Evolutionary conservation across 2,329 filamentous ascomycete genomes (phyloP).

Genomic region (Pseudogymnoascus pannorum): DNA sequence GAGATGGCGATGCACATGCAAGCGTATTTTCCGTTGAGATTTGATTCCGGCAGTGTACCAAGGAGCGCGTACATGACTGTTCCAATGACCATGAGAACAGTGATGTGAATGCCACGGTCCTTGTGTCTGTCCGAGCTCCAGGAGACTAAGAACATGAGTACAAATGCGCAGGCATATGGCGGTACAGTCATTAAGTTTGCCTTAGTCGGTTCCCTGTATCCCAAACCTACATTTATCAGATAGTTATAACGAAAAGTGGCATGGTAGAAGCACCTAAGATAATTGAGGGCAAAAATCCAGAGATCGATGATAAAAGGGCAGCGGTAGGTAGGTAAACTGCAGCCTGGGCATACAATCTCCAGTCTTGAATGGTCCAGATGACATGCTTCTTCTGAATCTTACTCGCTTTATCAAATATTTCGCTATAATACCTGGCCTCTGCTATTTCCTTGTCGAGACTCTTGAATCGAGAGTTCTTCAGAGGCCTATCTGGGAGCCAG

Average conservation of each 20-base stretch:
- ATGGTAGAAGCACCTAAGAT: neutral
- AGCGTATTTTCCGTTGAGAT: slow-evolving; percentile 16
- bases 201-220: slow-evolving; percentile 14
- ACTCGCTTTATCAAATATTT: slow-evolving; percentile 16
- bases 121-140: slow-evolving; percentile 17
- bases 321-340: slow-evolving; percentile 17
- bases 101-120: slow-evolving; percentile 19
- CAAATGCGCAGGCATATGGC: neutral
- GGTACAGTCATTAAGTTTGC: slow-evolving; percentile 20
- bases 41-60: slow-evolving; percentile 14
- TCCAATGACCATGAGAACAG: slow-evolving; percentile 10
- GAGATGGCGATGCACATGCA: slow-evolving; percentile 15
- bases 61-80: slow-evolving; percentile 13
- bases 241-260: neutral
- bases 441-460: slow-evolving; percentile 17
- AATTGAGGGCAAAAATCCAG: slow-evolving; percentile 19
- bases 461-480: slow-evolving; percentile 17
- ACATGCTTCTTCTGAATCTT: slow-evolving; percentile 15
- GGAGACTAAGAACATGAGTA: slow-evolving; percentile 9
- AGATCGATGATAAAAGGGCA: slow-evolving; percentile 15
- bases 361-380: slow-evolving; percentile 11
- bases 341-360: slow-evolving; percentile 12
- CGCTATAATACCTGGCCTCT: slow-evolving; percentile 14
- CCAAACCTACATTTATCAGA: slow-evolving; percentile 14
- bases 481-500: slow-evolving; percentile 17